Conservation (phyloP, 495 filamentous ascomycete genomes). For the Aspergillus coremiiformis region DNA sequence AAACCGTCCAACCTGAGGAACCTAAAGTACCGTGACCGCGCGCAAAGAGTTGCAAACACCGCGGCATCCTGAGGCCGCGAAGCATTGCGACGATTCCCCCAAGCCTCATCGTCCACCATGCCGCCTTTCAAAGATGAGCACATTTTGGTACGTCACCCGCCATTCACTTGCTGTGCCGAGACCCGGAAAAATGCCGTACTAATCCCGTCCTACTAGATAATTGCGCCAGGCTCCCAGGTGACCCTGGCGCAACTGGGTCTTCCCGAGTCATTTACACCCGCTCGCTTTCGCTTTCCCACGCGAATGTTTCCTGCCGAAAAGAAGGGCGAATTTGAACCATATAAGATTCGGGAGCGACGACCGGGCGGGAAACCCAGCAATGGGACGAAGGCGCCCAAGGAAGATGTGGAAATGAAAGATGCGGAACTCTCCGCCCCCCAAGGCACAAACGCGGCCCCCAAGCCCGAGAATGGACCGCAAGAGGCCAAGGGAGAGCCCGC, state of each 20-base stretch:
- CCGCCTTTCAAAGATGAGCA: conserved; percentile 74
- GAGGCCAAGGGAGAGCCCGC: conserved; percentile 13
- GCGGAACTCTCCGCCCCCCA: conserved; percentile 20
- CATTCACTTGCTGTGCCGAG: neutral
- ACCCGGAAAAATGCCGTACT: neutral
- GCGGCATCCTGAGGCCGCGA: conserved; percentile 10
- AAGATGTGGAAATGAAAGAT: conserved; percentile 47
- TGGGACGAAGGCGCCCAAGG: conserved; percentile 27
- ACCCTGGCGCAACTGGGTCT: conserved; percentile 92
- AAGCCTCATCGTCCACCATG: conserved; percentile 37
- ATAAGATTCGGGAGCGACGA: conserved; percentile 65
- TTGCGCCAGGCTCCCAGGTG: conserved; percentile 88
- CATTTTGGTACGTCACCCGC: conserved; percentile 48
- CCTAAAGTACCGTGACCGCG: too few species aligned
- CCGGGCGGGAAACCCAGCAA: conserved; percentile 45
- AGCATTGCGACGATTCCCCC: conserved; percentile 12
- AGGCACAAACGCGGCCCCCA: conserved; percentile 22
- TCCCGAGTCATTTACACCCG: conserved; percentile 83
- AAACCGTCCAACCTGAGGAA: conserved; percentile 16
- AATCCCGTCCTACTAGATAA: conserved; percentile 49
- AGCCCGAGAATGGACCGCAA: conserved; percentile 18
- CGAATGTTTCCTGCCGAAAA: conserved; percentile 88
- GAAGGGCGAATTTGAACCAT: conserved; percentile 73
- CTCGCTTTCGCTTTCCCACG: conserved; percentile 71
- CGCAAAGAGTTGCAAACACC: conserved; percentile 20